phyloP scores from a whole-genome alignment of 495 filamentous ascomycete genomes.

The Tuber borchii region DNA sequence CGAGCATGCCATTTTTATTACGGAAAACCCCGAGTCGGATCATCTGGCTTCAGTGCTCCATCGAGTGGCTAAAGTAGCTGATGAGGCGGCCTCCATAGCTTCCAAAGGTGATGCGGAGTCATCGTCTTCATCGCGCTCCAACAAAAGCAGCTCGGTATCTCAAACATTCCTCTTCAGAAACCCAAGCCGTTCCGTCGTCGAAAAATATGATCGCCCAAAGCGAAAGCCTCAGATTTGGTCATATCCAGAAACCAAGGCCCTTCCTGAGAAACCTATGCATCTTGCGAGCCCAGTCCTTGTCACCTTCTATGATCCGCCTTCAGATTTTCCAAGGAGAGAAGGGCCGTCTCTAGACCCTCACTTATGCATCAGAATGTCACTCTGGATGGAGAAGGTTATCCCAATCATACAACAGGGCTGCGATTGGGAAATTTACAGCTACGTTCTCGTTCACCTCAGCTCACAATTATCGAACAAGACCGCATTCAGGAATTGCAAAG shows the following conservation, averaged over 20 bases:
- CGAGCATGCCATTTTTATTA: conserved; percentile 62
- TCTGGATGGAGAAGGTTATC: conserved; percentile 72
- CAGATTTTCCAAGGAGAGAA: conserved; percentile 39
- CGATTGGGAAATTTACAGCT: conserved; percentile 94
- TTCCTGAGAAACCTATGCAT: conserved; percentile 42
- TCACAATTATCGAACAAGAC: conserved; percentile 83
- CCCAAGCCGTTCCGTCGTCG: conserved; percentile 21
- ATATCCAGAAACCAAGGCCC: conserved; percentile 37
- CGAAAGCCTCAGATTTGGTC: conserved; percentile 32
- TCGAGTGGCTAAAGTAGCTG: conserved; percentile 52
- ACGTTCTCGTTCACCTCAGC: conserved; percentile 76
- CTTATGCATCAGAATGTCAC: conserved; percentile 56
- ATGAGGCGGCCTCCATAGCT: conserved; percentile 9
- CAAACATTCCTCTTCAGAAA: conserved; percentile 32
- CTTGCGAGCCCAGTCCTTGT: conserved; percentile 42
- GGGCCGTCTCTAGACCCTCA: conserved; percentile 45
- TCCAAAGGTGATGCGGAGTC: conserved; percentile 25
- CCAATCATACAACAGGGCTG: conserved; percentile 65
- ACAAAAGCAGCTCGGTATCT: conserved; percentile 37
- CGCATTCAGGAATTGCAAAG: conserved; percentile 65
- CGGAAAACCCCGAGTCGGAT: conserved; percentile 59
- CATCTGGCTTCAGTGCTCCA: conserved; percentile 64
- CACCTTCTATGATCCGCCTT: conserved; percentile 40
- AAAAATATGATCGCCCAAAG: conserved; percentile 22
- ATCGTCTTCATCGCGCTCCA: conserved; percentile 31